phyloP scores from a whole-genome alignment of 192 early-diverging fungal species.

The Chytriomyces confervae region DNA sequence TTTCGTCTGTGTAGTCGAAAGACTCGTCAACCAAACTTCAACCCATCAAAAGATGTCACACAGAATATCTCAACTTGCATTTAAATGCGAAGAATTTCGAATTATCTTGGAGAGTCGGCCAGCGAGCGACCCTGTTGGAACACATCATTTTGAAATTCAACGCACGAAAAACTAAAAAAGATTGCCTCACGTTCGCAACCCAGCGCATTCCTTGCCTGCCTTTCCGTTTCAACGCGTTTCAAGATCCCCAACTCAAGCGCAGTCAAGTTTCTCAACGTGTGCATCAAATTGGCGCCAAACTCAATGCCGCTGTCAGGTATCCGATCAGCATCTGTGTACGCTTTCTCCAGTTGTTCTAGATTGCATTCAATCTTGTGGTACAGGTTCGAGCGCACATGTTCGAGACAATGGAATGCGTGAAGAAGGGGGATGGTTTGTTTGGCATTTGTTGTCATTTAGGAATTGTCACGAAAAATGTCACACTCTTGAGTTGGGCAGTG shows the following conservation, averaged over 20 bases:
- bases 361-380: neutral
- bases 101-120: too few relatives aligned
- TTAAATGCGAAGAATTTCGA: too few relatives aligned
- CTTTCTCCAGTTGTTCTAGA: neutral
- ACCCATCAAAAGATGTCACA: neutral
- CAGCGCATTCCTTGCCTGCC: too few relatives aligned
- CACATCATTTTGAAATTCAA: neutral
- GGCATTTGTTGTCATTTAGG: neutral
- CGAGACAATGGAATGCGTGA: slow-evolving; percentile 11
- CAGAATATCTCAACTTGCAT: neutral
- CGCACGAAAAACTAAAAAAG: neutral
- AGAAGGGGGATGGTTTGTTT: neutral
- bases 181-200: too few relatives aligned
- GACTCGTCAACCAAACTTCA: neutral
- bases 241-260: neutral
- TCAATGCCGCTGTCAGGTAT: too few relatives aligned
- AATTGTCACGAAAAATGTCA: too few relatives aligned
- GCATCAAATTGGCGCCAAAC: neutral
- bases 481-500: too few relatives aligned
- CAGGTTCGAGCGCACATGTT: neutral
- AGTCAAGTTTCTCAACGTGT: neutral
- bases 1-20: neutral
- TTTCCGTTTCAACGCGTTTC: too few relatives aligned
- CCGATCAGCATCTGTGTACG: too few relatives aligned
- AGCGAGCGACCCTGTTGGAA: too few relatives aligned